A percentile compares a stretch with the other conserved stretches of the same genome.
These are phyloP conservation scores for Filobasidium floriforme DNA, from an alignment of 768 basidiomycete genomes.

Conservation along the genomic window DNA sequence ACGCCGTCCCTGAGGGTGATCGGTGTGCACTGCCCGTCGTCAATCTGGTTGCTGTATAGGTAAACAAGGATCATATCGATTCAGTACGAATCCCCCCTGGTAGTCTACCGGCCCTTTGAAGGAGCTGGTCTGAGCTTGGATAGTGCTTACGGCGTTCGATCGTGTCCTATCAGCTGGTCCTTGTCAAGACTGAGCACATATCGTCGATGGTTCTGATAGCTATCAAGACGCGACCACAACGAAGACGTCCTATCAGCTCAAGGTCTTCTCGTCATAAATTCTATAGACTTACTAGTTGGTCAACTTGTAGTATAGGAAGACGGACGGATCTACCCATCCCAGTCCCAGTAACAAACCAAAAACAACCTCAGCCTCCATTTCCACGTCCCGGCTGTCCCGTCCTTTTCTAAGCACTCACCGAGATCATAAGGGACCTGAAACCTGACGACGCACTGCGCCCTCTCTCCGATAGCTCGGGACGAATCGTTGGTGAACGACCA, in stretches of 20 bases:
- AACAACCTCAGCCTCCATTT: not conserved
- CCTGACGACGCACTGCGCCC: conserved; percentile 63
- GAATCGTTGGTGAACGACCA: conserved; percentile 64
- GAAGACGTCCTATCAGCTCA: not conserved
- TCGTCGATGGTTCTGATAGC: conserved; percentile 96
- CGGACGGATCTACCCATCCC: conserved; percentile 49
- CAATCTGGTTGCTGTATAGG: conserved; percentile 33
- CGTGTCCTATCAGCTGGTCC: conserved; percentile 68
- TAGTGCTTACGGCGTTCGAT: conserved; percentile 32
- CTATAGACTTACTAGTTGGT: conserved; percentile 44
- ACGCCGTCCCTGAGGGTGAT: conserved; percentile 54
- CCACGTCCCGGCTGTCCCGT: too few relatives aligned
- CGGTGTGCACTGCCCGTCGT: conserved; percentile 77
- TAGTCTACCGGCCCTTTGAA: too few relatives aligned
- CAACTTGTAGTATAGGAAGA: conserved; percentile 87
- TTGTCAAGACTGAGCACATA: conserved; percentile 87
- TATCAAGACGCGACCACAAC: conserved; percentile 48
- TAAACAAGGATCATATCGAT: too few relatives aligned
- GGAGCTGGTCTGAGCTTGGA: not conserved
- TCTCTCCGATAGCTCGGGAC: conserved; percentile 48
- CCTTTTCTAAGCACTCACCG: conserved; percentile 29
- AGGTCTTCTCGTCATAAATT: too few relatives aligned
- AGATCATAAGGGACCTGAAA: conserved; percentile 78
- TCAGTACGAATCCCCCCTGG: too few relatives aligned
- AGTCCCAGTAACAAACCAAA: not conserved